Evolutionary conservation across 2,329 filamentous ascomycete genomes (phyloP).

Genomic region (Myriangium duriaei): DNA sequence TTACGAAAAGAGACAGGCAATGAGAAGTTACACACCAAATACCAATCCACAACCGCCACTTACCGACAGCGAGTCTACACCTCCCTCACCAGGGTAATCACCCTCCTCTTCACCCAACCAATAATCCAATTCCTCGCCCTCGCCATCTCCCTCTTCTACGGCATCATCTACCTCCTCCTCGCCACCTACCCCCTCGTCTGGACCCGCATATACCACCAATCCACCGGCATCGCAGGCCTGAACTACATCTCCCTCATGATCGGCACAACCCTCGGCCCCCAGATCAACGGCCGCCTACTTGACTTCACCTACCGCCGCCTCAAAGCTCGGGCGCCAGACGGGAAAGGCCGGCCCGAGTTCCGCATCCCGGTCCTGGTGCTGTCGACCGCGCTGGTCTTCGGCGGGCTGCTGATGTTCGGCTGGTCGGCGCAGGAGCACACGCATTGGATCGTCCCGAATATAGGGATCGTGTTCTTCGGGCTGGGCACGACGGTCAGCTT

Average conservation of each 20-base stretch:
- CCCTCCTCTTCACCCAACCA: conserved; percentile 18
- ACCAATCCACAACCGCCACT: conserved; percentile 15
- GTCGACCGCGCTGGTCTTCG: conserved; percentile 40
- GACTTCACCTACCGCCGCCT: conserved; percentile 26
- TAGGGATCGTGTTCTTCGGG: conserved; percentile 44
- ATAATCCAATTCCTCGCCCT: conserved; percentile 16
- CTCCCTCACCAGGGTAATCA: conserved; percentile 16
- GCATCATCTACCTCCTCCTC: conserved; percentile 18
- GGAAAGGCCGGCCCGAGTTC: conserved; percentile 29
- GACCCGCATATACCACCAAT: conserved; percentile 16
- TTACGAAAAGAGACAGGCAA: conserved; percentile 31
- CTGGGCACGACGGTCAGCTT: conserved; percentile 45
- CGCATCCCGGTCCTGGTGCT: conserved; percentile 43
- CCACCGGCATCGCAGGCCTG: conserved; percentile 15
- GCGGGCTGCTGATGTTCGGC: conserved; percentile 46
- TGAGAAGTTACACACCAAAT: conserved; percentile 15
- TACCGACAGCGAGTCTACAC: conserved; percentile 16
- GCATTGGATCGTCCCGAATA: conserved; percentile 49
- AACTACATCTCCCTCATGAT: conserved; percentile 33
- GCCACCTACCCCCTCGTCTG: conserved; percentile 17
- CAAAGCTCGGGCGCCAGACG: conserved; percentile 25
- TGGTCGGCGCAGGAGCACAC: conserved; percentile 41
- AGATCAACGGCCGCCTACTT: conserved; percentile 26
- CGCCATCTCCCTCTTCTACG: conserved; percentile 17
- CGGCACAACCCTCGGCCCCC: conserved; percentile 40